Base-by-base conservation (phyloP, 1,139 yeast species). In the Yamadazyma trypodendri region DNA sequence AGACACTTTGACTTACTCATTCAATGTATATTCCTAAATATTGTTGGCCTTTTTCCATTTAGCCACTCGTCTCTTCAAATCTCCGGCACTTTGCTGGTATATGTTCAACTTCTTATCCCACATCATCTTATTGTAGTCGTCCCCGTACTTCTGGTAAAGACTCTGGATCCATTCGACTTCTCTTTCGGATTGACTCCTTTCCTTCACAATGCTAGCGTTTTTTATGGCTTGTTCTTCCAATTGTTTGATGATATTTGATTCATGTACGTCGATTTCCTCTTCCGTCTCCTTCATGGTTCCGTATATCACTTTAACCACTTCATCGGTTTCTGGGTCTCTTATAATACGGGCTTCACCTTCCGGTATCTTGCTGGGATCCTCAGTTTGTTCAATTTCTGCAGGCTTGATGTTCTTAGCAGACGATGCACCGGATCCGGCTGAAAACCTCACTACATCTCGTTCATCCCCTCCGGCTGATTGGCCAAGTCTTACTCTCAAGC, bases 91-190 rank as follows among this genome's bases (percentile, higher is more conserved):
- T 56, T 86, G 90, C 63, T 89, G 97, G 61, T 76, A 78, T 2
- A 84, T 75, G 58, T 92, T 92, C 45, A 90, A 70, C 59, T 84
- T 85, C 64, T 76, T 79, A 58, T 92, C 98, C 85, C 95, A 84
- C 58, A 81, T 84, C 97, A 94, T 92, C 52, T 81, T 85, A 36
- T 77, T 83, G 57, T 81, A 89, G 58, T 92, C 84, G 46, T 89
- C 95, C 14, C 97, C 97, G 56, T 92, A 80, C 60, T 87, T 88
- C 22, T 76, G 78, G 42, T 81, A 74, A 36, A 92, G 68, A 17
- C 63, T 62, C 37, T 62, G 63, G 32, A 88, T 62, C 95, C 96
- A 88, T 28, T 75, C 84, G 34, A 61, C 64, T 61, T 92, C 97
- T 51, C 95, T 69, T 32, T 75, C 82, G 39, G 89, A 79, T 50